Evolutionary conservation across 2,329 filamentous ascomycete species (phyloP).

Genomic region (Penicillium sp.): DNA sequence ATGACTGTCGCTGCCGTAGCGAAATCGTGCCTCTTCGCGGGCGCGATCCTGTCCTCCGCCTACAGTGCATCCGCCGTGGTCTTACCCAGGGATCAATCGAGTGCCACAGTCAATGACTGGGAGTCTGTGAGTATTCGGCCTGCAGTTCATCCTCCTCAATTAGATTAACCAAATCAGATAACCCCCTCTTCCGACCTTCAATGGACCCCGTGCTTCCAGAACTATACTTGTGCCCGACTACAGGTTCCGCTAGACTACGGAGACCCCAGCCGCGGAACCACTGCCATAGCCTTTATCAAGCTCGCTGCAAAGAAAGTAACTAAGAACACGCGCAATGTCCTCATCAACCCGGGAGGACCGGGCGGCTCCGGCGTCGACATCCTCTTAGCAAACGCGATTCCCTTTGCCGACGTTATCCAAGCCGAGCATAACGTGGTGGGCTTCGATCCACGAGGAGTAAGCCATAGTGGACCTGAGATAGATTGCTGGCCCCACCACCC

Average conservation of each 20-base stretch:
- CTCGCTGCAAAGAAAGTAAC: conserved; percentile 20
- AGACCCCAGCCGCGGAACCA: conserved; percentile 18
- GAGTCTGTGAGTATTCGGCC: not conserved
- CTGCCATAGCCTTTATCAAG: conserved; percentile 27
- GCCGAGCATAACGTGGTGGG: conserved; percentile 32
- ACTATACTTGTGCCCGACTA: not conserved
- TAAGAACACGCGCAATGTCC: conserved; percentile 19
- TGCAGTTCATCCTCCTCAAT: not conserved
- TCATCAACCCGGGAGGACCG: conserved; percentile 9
- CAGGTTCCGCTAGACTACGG: conserved; percentile 28
- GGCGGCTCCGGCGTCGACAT: conserved; percentile 14
- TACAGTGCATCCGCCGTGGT: not conserved
- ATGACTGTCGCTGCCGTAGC: not conserved
- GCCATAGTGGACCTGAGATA: conserved; percentile 34
- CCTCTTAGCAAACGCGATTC: not conserved
- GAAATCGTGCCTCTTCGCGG: not conserved
- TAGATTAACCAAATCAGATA: not conserved
- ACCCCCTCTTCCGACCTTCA: not conserved
- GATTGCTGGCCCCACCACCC: conserved; percentile 35
- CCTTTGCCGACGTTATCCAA: conserved; percentile 7
- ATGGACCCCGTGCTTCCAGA: not conserved
- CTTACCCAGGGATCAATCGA: not conserved
- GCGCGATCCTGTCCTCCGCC: not conserved
- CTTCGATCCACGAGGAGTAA: conserved; percentile 39
- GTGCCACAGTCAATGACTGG: not conserved